Conservation (phyloP, 768 basidiomycete genomes). For the Xerocomellus chrysenteron region DNA sequence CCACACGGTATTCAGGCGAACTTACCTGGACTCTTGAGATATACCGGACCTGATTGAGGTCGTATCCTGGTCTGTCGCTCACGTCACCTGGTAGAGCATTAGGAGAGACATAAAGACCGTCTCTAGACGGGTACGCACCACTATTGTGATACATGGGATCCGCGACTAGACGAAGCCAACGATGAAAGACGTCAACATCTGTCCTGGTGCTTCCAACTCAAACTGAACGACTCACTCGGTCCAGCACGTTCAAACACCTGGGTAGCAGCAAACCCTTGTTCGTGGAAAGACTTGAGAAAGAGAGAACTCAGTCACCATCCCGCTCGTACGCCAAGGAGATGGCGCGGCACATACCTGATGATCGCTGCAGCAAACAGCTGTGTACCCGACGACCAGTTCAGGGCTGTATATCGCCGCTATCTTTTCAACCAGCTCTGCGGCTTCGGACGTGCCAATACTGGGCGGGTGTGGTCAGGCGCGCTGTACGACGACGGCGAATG, state of each 20-base stretch:
- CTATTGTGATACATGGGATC: conserved; percentile 92
- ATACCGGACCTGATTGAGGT: conserved; percentile 75
- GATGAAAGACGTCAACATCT: not conserved
- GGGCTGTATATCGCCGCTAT: conserved; percentile 79
- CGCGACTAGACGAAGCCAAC: conserved; percentile 47
- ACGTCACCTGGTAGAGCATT: conserved; percentile 56
- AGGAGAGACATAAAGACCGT: not conserved
- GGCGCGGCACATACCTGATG: conserved; percentile 57
- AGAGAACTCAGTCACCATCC: not conserved
- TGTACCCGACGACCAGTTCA: conserved; percentile 68
- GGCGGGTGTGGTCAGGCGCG: not conserved
- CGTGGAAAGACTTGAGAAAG: conserved; percentile 62
- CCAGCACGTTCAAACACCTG: conserved; percentile 89
- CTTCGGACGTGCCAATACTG: conserved; percentile 80
- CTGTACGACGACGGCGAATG: not conserved
- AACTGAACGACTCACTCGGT: conserved; percentile 42
- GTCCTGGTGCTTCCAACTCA: not conserved
- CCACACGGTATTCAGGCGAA: not conserved
- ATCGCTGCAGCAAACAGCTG: conserved; percentile 87
- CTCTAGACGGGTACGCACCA: conserved; percentile 38
- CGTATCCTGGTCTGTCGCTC: conserved; percentile 76
- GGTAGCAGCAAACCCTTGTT: conserved; percentile 82
- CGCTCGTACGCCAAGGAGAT: not conserved
- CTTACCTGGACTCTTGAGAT: conserved; percentile 86
- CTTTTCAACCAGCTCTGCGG: conserved; percentile 70